Percentiles rank a stretch among this genome's conserved stretches.
Conservation (phyloP, 2,329 filamentous ascomycete species). For the Boeremia exigua region DNA sequence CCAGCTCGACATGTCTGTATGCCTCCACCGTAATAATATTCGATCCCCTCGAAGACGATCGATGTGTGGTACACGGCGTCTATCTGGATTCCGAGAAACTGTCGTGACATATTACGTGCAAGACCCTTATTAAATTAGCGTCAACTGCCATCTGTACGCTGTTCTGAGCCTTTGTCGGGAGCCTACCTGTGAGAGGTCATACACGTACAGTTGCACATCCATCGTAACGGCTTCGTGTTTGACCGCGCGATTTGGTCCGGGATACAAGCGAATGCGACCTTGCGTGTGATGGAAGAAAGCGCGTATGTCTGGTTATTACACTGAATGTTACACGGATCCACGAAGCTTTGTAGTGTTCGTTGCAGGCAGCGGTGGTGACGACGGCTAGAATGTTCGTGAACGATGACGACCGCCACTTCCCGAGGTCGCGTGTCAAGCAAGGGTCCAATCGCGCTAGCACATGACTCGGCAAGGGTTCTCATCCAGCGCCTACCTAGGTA, state of each 20-base stretch:
- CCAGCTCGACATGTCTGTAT: conserved; percentile 83
- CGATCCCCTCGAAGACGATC: conserved; percentile 80
- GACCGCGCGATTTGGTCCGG: conserved; percentile 5
- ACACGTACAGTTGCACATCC: conserved; percentile 60
- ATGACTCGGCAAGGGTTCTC: conserved; percentile 17
- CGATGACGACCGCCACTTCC: conserved; percentile 18
- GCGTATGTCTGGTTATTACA: not conserved
- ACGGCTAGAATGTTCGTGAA: conserved; percentile 18
- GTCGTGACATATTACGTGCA: conserved; percentile 60
- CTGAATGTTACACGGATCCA: not conserved
- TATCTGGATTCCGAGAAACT: conserved; percentile 72
- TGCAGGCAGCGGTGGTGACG: conserved; percentile 15
- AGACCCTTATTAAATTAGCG: conserved; percentile 54
- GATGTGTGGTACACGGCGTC: conserved; percentile 97
- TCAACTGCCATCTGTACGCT: not conserved
- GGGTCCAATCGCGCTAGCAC: conserved; percentile 31
- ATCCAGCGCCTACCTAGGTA: too few species aligned
- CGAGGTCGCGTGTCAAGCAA: conserved; percentile 8
- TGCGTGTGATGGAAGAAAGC: too few species aligned
- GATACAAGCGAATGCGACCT: not conserved
- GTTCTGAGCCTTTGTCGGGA: not conserved
- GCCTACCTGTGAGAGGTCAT: conserved; percentile 56
- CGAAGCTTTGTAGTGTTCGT: not conserved
- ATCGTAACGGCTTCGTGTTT: conserved; percentile 35
- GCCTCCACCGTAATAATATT: conserved; percentile 90